Conservation (phyloP, 2,329 filamentous ascomycete genomes). For the Purpureocillium takamizusanense region DNA sequence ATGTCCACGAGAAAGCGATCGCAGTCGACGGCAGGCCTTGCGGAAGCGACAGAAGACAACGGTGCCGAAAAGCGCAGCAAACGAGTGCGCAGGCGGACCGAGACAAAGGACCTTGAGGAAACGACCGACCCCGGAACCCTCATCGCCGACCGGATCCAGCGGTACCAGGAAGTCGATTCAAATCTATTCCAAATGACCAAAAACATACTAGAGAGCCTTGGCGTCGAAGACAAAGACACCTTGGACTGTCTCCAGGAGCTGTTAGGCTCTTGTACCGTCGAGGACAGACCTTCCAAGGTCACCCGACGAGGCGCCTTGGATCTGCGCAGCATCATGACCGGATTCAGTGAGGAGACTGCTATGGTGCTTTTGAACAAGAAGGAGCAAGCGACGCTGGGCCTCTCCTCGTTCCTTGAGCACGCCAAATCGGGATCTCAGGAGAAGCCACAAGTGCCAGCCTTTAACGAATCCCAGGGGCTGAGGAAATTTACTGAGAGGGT, state of each 20-base stretch:
- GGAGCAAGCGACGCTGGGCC: conserved; percentile 40
- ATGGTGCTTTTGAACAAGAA: conserved; percentile 44
- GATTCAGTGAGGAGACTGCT: conserved; percentile 45
- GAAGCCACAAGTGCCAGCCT: conserved; percentile 33
- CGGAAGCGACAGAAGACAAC: conserved; percentile 49
- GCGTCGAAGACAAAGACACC: conserved; percentile 39
- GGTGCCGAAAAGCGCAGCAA: conserved; percentile 55
- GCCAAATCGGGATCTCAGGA: conserved; percentile 47
- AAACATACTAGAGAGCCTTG: conserved; percentile 45
- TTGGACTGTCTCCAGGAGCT: conserved; percentile 38
- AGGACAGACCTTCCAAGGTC: conserved; percentile 41
- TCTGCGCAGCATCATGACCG: conserved; percentile 36
- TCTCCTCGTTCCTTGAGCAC: conserved; percentile 56
- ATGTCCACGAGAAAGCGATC: conserved; percentile 48
- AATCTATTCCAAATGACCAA: conserved; percentile 47
- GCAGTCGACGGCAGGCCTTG: conserved; percentile 51
- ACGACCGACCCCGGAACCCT: conserved; percentile 40
- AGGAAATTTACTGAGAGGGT: conserved; percentile 39
- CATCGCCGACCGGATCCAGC: conserved; percentile 45
- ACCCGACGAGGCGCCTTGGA: conserved; percentile 37
- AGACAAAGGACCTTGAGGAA: conserved; percentile 46
- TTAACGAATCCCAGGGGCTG: conserved; percentile 45
- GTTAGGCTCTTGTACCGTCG: conserved; percentile 41
- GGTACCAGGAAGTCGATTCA: conserved; percentile 47
- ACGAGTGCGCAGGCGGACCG: conserved; percentile 43